Evolutionary conservation across 768 basidiomycete species (phyloP), one percentile per base, ranked within the genome.

Genomic region (Lactarius indigo): DNA sequence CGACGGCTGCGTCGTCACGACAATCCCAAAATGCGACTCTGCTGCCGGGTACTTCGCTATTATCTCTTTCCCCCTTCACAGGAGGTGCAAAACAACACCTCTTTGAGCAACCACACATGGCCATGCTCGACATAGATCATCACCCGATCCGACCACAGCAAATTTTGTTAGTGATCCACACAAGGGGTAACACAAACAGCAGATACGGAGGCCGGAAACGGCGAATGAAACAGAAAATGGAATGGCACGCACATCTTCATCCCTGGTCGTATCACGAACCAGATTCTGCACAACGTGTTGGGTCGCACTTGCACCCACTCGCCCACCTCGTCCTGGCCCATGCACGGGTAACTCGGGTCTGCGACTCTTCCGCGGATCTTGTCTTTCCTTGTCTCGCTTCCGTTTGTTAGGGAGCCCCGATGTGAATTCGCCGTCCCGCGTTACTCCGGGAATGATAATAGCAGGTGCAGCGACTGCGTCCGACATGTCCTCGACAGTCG

Each of bases 201-300:
- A 64, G 61, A 64, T n/a, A 26, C 52, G 35, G 57, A 67, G 59
- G 60, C 62, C 64, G 60, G 66, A 65, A 62, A 55, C 42, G 23
- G 47, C 56, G n/a, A 20, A 47, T 42, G 50, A 52, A 55, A 68
- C 63, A 64, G 64, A 66, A 59, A 64, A 68, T 73, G 68, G 69
- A 69, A 68, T 62, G 71, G 70, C 63, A 92, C 95, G 84, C 81
- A 98, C 96, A 79, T 98, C 96, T 78, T 96, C 89, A 79, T 94
- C 93, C 72, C 94, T 80, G 52, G 91, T 91, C 69, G 89, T 91
- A 75, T 96, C 93, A 73, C 92, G 84, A 69, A 98, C 94, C 76
- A 98, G 79, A 74, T 94, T 91, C 78, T 97, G 95, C 60, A 98
- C 95, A 70, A 98, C 86, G 75, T 98, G 95, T 72, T 98, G 96